Evolutionary conservation across 257 asterid genomes (phyloP).

Genomic region (Marsdenia floribunda): DNA sequence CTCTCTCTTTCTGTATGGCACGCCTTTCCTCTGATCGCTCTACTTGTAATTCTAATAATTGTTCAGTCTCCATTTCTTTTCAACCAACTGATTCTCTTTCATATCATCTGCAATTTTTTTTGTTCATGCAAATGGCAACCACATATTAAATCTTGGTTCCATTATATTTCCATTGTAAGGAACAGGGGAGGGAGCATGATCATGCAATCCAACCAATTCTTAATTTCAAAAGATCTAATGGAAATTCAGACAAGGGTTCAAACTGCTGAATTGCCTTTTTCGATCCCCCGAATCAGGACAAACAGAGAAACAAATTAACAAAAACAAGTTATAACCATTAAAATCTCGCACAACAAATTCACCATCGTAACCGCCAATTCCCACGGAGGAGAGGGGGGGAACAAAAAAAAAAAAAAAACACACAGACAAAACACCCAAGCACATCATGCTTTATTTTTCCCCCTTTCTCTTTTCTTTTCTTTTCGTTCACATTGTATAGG

Average conservation of each 20-base stretch:
- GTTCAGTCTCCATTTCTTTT: conserved; percentile 24
- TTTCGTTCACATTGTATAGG: not conserved
- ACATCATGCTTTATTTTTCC: not conserved
- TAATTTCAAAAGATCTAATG: too few species aligned
- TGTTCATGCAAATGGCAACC: not conserved
- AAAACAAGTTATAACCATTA: not conserved
- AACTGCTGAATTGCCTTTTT: not conserved
- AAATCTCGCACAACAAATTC: not conserved
- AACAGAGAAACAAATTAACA: not conserved
- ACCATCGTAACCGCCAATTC: not conserved
- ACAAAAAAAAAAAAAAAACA: not conserved
- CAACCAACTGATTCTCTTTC: not conserved
- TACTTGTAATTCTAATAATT: not conserved
- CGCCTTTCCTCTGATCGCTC: conserved; percentile 10
- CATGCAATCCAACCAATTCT: not conserved
- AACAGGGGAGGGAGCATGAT: not conserved
- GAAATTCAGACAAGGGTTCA: not conserved
- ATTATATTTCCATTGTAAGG: not conserved
- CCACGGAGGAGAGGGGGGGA: not conserved
- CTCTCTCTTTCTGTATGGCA: conserved; percentile 29
- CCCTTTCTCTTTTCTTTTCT: not conserved
- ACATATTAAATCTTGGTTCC: not conserved
- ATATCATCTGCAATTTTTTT: not conserved
- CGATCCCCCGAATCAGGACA: not conserved
- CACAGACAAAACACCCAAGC: not conserved